These are phyloP conservation scores for Huiozyma naganishii DNA, from an alignment of 805 yeast genomes.

Conservation along the genomic window DNA sequence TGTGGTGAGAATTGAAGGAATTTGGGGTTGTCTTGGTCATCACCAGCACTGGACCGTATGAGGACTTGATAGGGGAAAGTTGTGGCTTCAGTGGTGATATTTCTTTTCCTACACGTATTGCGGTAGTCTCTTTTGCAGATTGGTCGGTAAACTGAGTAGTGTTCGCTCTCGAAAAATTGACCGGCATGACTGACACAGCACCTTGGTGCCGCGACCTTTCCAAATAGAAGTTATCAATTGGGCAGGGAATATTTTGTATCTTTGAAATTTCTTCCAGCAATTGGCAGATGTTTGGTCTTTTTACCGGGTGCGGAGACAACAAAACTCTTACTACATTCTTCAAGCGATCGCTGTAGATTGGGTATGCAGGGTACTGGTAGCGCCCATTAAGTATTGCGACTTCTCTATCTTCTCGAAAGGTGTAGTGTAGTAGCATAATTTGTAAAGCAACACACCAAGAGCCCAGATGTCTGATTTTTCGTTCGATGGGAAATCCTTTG, in stretches of 20 bases:
- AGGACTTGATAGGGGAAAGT: constrained; percentile 1
- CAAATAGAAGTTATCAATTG: constrained; percentile 32
- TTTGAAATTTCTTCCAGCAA: constrained; percentile 57
- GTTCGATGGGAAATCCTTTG: constrained; percentile 60
- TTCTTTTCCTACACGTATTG: not conserved
- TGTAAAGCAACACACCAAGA: constrained; percentile 65
- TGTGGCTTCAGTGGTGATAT: constrained; percentile 3
- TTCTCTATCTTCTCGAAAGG: constrained; percentile 65
- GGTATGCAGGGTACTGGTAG: constrained; percentile 42
- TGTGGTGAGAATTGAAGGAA: too few species aligned
- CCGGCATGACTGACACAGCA: too few species aligned
- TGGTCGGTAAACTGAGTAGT: too few species aligned
- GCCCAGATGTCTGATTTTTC: constrained; percentile 87
- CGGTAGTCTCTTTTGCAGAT: not conserved
- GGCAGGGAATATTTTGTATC: constrained; percentile 43
- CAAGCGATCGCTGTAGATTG: constrained; percentile 50
- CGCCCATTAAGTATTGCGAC: constrained; percentile 49
- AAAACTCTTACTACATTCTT: constrained; percentile 55
- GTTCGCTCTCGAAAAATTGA: too few species aligned
- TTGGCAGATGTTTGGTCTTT: constrained; percentile 68
- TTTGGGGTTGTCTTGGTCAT: too few species aligned
- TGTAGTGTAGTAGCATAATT: constrained; percentile 69
- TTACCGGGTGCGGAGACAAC: constrained; percentile 53
- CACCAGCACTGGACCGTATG: not conserved
- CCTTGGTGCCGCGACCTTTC: constrained; percentile 12